Evolutionary conservation across 2,329 filamentous ascomycete genomes (phyloP).

Genomic region (Drechslerella coelobrocha): DNA sequence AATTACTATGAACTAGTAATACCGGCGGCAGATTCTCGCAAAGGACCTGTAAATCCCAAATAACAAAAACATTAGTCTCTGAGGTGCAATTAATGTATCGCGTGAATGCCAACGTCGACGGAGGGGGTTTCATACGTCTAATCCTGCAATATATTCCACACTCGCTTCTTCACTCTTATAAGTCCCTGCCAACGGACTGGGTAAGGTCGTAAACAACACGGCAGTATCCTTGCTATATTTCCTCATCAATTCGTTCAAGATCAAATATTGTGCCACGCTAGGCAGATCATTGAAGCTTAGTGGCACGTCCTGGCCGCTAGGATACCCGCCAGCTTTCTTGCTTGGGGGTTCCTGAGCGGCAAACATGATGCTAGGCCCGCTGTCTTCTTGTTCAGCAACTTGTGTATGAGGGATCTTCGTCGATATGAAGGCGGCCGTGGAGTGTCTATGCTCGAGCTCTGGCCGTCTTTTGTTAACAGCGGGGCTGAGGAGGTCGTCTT

Average conservation of each 20-base stretch:
- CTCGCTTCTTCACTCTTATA: constrained; percentile 73
- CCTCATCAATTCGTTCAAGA: constrained; percentile 82
- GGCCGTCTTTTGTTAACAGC: constrained; percentile 23
- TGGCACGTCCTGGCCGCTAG: constrained; percentile 69
- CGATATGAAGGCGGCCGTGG: constrained; percentile 69
- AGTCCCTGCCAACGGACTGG: constrained; percentile 79
- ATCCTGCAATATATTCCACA: constrained; percentile 68
- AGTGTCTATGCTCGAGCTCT: constrained; percentile 31
- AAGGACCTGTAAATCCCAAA: constrained; percentile 75
- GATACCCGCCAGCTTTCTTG: constrained; percentile 61
- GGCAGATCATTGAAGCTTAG: constrained; percentile 87
- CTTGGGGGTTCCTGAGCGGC: constrained; percentile 61
- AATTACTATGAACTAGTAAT: constrained; percentile 82
- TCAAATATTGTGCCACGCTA: constrained; percentile 81
- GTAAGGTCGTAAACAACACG: constrained; percentile 82
- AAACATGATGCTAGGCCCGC: constrained; percentile 78
- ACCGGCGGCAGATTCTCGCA: constrained; percentile 78
- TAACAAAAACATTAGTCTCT: too few species aligned
- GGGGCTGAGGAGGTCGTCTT: constrained; percentile 49
- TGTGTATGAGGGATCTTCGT: constrained; percentile 74
- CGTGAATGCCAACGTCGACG: too few species aligned
- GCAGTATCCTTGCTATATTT: constrained; percentile 73
- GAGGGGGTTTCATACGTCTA: too few species aligned
- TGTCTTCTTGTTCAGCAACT: constrained; percentile 69
- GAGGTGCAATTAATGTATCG: too few species aligned